phyloP scores from a whole-genome alignment of 257 asterid genomes.

The Solanum sejunctum region DNA sequence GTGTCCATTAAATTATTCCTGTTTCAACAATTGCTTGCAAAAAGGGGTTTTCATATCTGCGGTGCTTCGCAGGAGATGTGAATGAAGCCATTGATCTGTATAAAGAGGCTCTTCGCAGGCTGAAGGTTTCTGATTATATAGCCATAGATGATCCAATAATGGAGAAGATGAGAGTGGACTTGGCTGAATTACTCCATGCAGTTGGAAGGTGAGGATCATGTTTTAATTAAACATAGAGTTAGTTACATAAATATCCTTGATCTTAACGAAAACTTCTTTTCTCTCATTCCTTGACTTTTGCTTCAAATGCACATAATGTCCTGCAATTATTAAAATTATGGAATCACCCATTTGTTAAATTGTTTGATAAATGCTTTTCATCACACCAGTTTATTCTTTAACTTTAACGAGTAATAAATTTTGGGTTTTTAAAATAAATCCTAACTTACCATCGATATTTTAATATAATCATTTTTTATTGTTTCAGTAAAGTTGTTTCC shows the following conservation, averaged over 20 bases:
- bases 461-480: background rate
- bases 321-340: background rate
- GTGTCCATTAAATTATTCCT: background rate
- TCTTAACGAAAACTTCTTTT: no score
- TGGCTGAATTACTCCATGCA: slow-evolving; percentile 81
- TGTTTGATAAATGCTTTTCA: background rate
- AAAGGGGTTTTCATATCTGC: background rate
- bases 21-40: background rate
- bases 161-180: slow-evolving; percentile 77
- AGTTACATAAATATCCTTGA: background rate
- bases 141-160: slow-evolving; percentile 36
- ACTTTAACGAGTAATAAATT: background rate
- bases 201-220: slow-evolving; percentile 58
- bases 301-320: background rate
- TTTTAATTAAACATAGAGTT: background rate
- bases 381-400: background rate
- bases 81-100: slow-evolving; percentile 70
- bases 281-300: background rate
- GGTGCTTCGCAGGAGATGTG: slow-evolving; percentile 36
- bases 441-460: background rate
- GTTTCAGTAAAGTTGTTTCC: background rate
- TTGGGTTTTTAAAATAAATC: background rate
- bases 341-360: background rate
- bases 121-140: slow-evolving; percentile 37
- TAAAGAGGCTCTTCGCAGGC: slow-evolving; percentile 39